Conservation (phyloP, 805 yeast species). For the Saccharomyces eubayanus region DNA sequence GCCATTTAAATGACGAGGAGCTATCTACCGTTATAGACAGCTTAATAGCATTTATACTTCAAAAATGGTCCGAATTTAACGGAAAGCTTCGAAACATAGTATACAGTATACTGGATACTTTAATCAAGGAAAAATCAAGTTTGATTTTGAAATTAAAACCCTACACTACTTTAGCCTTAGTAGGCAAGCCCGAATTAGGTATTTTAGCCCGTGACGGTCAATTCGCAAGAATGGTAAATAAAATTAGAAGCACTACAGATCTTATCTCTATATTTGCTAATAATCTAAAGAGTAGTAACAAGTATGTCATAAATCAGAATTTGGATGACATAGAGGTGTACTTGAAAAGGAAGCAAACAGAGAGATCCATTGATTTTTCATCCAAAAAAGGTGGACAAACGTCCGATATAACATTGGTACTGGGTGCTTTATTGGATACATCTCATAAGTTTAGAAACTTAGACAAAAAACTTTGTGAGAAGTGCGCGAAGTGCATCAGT, state of each 20-base stretch:
- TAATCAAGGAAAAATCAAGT: conserved; percentile 17
- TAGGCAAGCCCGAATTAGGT: conserved; percentile 49
- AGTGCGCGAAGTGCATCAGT: conserved; percentile 65
- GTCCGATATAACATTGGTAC: conserved; percentile 35
- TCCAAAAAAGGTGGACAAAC: conserved; percentile 28
- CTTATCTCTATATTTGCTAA: conserved; percentile 22
- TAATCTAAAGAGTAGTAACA: conserved; percentile 24
- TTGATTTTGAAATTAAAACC: conserved; percentile 21
- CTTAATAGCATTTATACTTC: conserved; percentile 63
- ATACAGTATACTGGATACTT: conserved; percentile 38
- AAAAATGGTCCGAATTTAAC: conserved; percentile 51
- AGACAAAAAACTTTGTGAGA: conserved; percentile 42
- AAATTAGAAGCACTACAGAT: conserved; percentile 17
- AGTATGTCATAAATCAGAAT: conserved; percentile 65
- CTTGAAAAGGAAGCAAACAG: conserved; percentile 42
- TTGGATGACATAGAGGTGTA: conserved; percentile 53
- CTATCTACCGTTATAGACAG: conserved; percentile 64
- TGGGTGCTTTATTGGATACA: conserved; percentile 47
- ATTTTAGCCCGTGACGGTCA: conserved; percentile 44
- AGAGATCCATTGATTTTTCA: conserved; percentile 37
- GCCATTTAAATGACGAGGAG: conserved; percentile 46
- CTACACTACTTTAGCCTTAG: conserved; percentile 59
- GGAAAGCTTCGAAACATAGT: conserved; percentile 44
- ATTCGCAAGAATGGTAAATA: conserved; percentile 39
- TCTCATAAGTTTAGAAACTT: conserved; percentile 46